Base-by-base conservation (phyloP, 208 protist genomes). In the Trypanosoma cruzi region DNA sequence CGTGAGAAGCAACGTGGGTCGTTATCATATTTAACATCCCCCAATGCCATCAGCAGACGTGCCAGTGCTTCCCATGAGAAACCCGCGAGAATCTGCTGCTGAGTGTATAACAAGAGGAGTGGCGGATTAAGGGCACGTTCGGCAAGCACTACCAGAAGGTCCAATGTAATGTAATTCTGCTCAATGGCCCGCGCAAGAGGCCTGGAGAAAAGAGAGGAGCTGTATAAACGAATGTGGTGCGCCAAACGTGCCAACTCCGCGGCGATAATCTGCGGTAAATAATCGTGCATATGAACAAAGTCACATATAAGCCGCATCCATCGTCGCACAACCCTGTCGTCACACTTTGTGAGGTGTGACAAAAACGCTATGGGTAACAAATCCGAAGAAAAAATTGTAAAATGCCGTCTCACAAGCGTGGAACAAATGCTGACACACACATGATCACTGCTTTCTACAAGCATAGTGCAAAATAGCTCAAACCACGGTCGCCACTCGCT, bases 281-380 rank as follows among this genome's bases (percentile, higher is more conserved):
- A 63, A 8, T 58, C 36, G 75, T 92, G 81, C 56, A 71, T 74
- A 54, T 29, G 49, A 34, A 84, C 79, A 66, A 94, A 93, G 31
- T 68, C 62, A 37, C 79, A 75, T 7, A 96, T 59, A 37, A 84
- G 79, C 58, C 76, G 50, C 79, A 94, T 75, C 81, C 86, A 92
- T 32, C 71, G 73, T 6, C 65, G 20, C 52, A 71, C 55, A 85
- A 44, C 71, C 74, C 71, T 29, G 73, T 76, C 59, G 76, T 73
- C 10, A 64, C 57, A 68, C 52, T 79, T 71, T 55, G 81, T 77
- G 29, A 93, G 75, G 52, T 85, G 73, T 2, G 88, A 90, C 20
- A 96, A 61, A 55, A 93, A 82, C 1, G 88, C 85, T 29, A 96
- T 68, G 0, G 87, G 73, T 44, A 96, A 49, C 28, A 96, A 77